Percentiles rank a stretch among this genome's conserved stretches.
Conservation (phyloP, 2,329 filamentous ascomycete species). For the Talaromyces verruculosus region DNA sequence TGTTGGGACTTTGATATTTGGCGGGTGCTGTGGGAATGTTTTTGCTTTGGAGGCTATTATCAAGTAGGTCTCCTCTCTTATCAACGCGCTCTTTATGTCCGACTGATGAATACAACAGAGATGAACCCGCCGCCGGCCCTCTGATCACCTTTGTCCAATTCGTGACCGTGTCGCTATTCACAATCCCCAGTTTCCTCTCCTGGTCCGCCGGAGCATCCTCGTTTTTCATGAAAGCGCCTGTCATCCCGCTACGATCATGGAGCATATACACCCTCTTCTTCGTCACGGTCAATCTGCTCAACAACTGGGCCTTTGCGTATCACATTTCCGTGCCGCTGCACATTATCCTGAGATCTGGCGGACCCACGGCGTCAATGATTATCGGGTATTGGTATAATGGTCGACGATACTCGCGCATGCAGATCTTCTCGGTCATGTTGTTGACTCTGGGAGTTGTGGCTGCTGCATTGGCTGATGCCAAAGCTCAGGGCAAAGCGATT, state of each 20-base stretch:
- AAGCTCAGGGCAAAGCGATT: conserved; percentile 63
- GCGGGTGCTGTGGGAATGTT: conserved; percentile 95
- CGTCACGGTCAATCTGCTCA: conserved; percentile 89
- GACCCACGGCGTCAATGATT: conserved; percentile 90
- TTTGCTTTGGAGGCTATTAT: conserved; percentile 94
- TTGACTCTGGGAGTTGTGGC: conserved; percentile 83
- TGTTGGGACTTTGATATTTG: conserved; percentile 87
- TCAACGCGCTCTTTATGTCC: background rate
- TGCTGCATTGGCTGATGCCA: conserved; percentile 85
- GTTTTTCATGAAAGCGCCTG: conserved; percentile 72
- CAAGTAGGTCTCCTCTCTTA: conserved; percentile 61
- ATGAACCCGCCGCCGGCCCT: conserved; percentile 57
- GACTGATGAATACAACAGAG: conserved; percentile 24
- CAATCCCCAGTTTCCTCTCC: conserved; percentile 74
- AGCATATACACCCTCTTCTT: conserved; percentile 85
- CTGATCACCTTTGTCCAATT: conserved; percentile 89
- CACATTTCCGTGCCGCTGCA: conserved; percentile 94
- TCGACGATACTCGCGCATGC: conserved; percentile 76
- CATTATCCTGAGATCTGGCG: conserved; percentile 92
- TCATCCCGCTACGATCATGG: conserved; percentile 83
- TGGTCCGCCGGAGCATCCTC: conserved; percentile 58
- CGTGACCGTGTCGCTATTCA: conserved; percentile 74
- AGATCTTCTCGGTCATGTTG: conserved; percentile 77
- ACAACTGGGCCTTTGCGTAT: conserved; percentile 97
- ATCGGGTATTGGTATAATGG: conserved; percentile 80